Percentiles rank a stretch among this genome's conserved stretches.
Conservation (phyloP, 352 stramenopile genomes). For the Lagenidium sp. region DNA sequence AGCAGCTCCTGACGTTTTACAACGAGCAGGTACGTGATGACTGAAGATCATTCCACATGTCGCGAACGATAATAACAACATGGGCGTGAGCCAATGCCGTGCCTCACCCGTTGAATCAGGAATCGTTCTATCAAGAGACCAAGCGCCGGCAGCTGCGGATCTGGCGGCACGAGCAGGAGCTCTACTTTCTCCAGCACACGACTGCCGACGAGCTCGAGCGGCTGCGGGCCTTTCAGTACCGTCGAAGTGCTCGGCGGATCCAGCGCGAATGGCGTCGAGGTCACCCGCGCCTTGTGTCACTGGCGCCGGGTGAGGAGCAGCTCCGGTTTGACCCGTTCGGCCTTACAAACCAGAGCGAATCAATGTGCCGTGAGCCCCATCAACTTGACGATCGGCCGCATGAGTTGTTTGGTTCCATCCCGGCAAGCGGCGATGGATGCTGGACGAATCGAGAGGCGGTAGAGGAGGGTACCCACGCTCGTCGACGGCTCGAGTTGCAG, state of each 20-base stretch:
- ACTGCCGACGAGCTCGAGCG: conserved; percentile 31
- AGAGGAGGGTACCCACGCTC: not conserved
- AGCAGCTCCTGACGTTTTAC: conserved; percentile 33
- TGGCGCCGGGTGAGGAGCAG: conserved; percentile 5
- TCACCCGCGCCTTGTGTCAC: conserved; percentile 7
- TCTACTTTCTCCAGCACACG: conserved; percentile 57
- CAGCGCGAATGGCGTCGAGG: conserved; percentile 28
- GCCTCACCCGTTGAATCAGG: conserved; percentile 11
- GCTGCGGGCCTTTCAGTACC: conserved; percentile 34
- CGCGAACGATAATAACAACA: no score
- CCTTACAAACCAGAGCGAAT: no score
- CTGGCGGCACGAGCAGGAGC: conserved; percentile 50
- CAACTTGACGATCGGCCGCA: no score
- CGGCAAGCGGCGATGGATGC: not conserved
- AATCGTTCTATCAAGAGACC: conserved; percentile 29
- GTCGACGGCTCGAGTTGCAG: conserved; percentile 8
- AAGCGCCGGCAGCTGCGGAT: conserved; percentile 38
- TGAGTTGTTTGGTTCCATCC: no score
- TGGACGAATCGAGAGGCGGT: not conserved
- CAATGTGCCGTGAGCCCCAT: no score
- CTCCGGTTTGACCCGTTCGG: conserved; percentile 11
- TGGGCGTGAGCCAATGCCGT: not conserved
- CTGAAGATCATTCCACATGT: no score
- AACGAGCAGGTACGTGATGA: conserved; percentile 26
- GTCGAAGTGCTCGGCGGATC: conserved; percentile 25